Conservation (phyloP, 2,329 filamentous ascomycete species). For the Fusarium ambrosium region DNA sequence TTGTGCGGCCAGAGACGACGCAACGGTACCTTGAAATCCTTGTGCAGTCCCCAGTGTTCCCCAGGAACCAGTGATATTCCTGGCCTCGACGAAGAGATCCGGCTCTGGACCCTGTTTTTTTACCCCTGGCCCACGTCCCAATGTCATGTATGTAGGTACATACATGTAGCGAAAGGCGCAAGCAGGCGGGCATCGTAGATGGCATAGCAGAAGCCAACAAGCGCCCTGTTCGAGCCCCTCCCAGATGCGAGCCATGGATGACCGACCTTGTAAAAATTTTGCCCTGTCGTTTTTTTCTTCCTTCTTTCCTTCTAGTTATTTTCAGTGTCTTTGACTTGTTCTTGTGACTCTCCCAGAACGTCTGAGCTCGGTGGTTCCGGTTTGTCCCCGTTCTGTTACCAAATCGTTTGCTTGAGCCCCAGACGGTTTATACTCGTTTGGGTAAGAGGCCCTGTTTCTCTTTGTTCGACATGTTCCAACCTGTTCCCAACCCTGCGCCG, state of each 20-base stretch:
- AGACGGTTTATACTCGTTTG: slow-evolving; percentile 32
- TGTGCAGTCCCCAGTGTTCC: slow-evolving; percentile 16
- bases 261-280: slow-evolving; percentile 12
- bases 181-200: slow-evolving; percentile 28
- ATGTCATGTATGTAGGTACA: slow-evolving; percentile 15
- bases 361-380: slow-evolving; percentile 41
- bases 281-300: background rate
- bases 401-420: slow-evolving; percentile 45
- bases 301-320: slow-evolving; percentile 28
- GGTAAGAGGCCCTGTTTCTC: slow-evolving; percentile 38
- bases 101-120: slow-evolving; percentile 16
- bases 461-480: slow-evolving; percentile 27
- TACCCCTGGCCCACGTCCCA: slow-evolving; percentile 23
- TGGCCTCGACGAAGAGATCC: background rate
- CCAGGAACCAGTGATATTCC: slow-evolving; percentile 32
- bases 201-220: slow-evolving; percentile 19
- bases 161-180: slow-evolving; percentile 23
- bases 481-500: slow-evolving; percentile 34
- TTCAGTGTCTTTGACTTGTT: slow-evolving; percentile 20
- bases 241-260: slow-evolving; percentile 19
- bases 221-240: slow-evolving; percentile 30
- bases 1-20: background rate
- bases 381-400: slow-evolving; percentile 46
- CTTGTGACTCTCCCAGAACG: slow-evolving; percentile 28
- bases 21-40: slow-evolving; percentile 7